These are phyloP conservation scores for Pythium myriotylum DNA, from an alignment of 352 stramenopile genomes.

Conservation along the genomic window DNA sequence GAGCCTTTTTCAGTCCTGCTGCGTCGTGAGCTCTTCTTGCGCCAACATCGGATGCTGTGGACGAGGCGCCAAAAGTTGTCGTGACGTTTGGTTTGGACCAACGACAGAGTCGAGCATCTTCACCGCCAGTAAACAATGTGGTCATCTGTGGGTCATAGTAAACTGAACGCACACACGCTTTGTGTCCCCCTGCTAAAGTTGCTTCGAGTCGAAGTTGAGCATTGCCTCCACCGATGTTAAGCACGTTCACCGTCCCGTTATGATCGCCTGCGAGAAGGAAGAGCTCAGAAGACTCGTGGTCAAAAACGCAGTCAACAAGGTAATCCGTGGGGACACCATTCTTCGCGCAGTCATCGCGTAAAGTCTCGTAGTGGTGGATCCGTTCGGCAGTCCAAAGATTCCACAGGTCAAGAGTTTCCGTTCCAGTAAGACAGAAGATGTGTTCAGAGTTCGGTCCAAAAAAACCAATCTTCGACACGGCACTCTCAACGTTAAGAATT, in stretches of 20 bases:
- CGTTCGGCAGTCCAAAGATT: constrained; percentile 84
- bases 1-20: constrained; percentile 65
- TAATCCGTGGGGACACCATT: constrained; percentile 76
- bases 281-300: constrained; percentile 65
- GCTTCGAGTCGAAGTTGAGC: constrained; percentile 59
- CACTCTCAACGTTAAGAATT: constrained; percentile 90
- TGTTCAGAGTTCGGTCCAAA: constrained; percentile 83
- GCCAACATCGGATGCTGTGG: constrained; percentile 18
- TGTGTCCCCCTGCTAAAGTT: constrained; percentile 70
- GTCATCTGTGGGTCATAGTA: constrained; percentile 62
- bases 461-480: constrained; percentile 86
- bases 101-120: constrained; percentile 85
- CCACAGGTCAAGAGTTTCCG: constrained; percentile 90
- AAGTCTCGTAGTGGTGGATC: constrained; percentile 76
- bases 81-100: constrained; percentile 47
- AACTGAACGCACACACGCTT: constrained; percentile 77
- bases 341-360: constrained; percentile 76
- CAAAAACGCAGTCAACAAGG: constrained; percentile 88
- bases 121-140: constrained; percentile 80
- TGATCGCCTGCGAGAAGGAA: constrained; percentile 82
- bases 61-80: background rate
- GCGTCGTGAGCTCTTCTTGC: constrained; percentile 36
- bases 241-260: constrained; percentile 71
- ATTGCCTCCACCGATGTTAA: constrained; percentile 59
- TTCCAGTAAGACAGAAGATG: constrained; percentile 86